These are phyloP conservation scores for Leccinum obscurum DNA, from an alignment of 768 basidiomycete species.

Conservation along the genomic window DNA sequence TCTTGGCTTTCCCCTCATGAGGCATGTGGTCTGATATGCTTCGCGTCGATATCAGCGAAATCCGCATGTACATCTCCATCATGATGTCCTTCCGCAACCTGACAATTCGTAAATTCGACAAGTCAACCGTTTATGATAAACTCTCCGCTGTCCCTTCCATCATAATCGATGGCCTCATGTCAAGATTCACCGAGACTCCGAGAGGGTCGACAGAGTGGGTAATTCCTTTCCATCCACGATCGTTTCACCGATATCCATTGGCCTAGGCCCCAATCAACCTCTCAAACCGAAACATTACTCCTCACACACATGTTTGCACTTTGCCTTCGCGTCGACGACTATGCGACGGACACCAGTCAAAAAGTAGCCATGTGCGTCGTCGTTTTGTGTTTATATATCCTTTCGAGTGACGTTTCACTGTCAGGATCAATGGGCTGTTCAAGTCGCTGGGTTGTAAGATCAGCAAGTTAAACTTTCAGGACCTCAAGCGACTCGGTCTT, in stretches of 20 bases:
- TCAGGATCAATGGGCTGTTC: constrained; percentile 67
- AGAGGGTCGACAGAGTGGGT: constrained; percentile 65
- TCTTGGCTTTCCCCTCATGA: neutral
- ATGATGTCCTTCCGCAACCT: constrained; percentile 70
- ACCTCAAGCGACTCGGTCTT: constrained; percentile 70
- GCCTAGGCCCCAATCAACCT: constrained; percentile 53
- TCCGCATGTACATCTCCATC: constrained; percentile 77
- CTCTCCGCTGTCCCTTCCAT: constrained; percentile 58
- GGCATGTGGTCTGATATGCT: neutral
- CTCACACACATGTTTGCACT: constrained; percentile 80
- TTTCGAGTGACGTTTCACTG: constrained; percentile 2
- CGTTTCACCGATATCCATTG: neutral
- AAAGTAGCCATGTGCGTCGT: constrained; percentile 57
- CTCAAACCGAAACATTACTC: constrained; percentile 67
- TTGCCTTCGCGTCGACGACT: constrained; percentile 78
- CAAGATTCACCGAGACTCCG: constrained; percentile 77
- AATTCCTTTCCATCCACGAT: neutral
- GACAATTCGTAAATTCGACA: constrained; percentile 42
- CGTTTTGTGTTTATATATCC: neutral
- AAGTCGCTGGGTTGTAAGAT: constrained; percentile 81
- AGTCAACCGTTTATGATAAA: constrained; percentile 54
- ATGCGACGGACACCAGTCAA: constrained; percentile 68
- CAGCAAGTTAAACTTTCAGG: constrained; percentile 51
- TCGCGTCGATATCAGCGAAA: constrained; percentile 50
- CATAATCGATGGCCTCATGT: constrained; percentile 71